Conservation (phyloP, 2,329 filamentous ascomycete genomes). For the Talaromyces sp. region DNA sequence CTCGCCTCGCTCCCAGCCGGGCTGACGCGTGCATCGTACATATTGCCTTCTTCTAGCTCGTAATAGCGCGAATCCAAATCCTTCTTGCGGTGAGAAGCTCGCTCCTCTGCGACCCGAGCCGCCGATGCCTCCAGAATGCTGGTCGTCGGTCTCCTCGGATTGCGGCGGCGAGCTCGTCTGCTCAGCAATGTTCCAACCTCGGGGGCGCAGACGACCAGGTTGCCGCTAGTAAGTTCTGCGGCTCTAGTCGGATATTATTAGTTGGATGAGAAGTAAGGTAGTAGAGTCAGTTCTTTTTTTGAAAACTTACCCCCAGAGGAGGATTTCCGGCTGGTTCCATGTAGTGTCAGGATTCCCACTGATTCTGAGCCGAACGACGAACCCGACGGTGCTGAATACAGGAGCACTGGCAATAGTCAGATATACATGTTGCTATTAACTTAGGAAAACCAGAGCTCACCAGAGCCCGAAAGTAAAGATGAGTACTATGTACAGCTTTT, state of each 20-base stretch:
- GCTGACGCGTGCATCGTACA: not conserved
- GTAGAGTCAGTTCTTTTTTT: not conserved
- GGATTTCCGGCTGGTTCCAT: conserved; percentile 4
- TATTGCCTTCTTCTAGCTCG: not conserved
- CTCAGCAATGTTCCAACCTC: conserved; percentile 2
- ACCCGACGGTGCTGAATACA: conserved; percentile 3
- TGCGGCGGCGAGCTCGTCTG: not conserved
- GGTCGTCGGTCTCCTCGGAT: not conserved
- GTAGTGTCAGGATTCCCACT: conserved; percentile 3
- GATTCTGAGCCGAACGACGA: conserved; percentile 1
- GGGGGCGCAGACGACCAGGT: conserved; percentile 1
- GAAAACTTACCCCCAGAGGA: conserved; percentile 3
- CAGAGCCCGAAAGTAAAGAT: conserved; percentile 5
- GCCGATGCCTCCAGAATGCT: conserved; percentile 1
- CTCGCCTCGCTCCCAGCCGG: not conserved
- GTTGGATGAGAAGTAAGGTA: not conserved
- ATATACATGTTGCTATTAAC: not conserved
- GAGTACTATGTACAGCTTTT: conserved; percentile 1
- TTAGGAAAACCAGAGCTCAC: not conserved
- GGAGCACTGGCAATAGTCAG: not conserved
- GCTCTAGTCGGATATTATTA: not conserved
- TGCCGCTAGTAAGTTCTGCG: conserved; percentile 3
- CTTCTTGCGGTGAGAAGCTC: not conserved
- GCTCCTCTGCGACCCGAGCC: not conserved
- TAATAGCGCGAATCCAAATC: not conserved